Evolutionary conservation across 2,329 filamentous ascomycete genomes (phyloP), one percentile per base, ranked within the genome.

Genomic region (Aureobasidium namibiae): DNA sequence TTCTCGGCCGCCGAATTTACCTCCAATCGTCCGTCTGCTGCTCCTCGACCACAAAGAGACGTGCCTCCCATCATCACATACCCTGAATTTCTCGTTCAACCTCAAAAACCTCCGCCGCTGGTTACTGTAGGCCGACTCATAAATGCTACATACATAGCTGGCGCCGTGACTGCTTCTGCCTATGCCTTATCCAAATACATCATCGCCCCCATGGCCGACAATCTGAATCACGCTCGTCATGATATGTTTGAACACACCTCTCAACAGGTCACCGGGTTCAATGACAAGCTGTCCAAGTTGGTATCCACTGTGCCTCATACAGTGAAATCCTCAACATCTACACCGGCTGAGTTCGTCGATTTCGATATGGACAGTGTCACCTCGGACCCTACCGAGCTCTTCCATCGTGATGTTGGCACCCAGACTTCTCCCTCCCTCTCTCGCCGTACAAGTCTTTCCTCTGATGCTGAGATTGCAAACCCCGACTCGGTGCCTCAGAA

Each of bases 351-450:
- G 16, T 73, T 74, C 29, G 72, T 75, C 39, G 66, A 72, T n/a
- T 75, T 76, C 18, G 79, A 82, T 44, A 67, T 66, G 14, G 79
- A 80, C 23, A 80, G 78, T 44, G 65, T 75, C 16, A 75, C 74
- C 65, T 83, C 80, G 13, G 83, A 86, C 64, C 89, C 89, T 1
- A 85, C 86, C 1, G 89, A 92, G 71, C 81, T 92, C 62, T 94
- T 90, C 73, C 88, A 92, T 71, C 83, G 88, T 46, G 89, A 94
- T 68, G 81, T 90, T 61, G 88, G 88, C 63, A 88, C 89, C 1
- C 89, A 94, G 72, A 94, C 89, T 0, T 85, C 83, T 0, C 78
- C 78, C 1, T 75, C 75, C 0, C 70, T 77, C 2, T 78, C 78
- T 4, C 74, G 76, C 6, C 65, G 71, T 24, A 65, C 70, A 4